phyloP scores from a whole-genome alignment of 352 stramenopile species.

The Phytophthora pseudosyringae region DNA sequence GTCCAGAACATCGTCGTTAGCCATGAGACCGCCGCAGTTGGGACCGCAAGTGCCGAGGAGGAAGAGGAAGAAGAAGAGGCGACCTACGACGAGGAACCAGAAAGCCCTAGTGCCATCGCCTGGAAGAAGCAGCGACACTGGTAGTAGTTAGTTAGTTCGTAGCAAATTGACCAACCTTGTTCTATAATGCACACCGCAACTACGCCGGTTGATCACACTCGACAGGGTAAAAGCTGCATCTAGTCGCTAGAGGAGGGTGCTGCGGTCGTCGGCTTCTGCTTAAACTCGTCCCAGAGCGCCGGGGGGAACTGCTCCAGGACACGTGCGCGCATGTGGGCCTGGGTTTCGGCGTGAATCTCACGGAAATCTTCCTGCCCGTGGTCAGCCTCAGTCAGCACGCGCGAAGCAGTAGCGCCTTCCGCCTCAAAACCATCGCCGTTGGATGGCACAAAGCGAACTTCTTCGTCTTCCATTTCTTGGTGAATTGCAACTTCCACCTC shows the following conservation, averaged over 20 bases:
- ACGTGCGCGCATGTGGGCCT: slow-evolving; percentile 67
- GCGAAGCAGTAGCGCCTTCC: slow-evolving; percentile 8
- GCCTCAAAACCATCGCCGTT: neutral
- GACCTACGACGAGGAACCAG: slow-evolving; percentile 21
- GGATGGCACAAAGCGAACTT: slow-evolving; percentile 52
- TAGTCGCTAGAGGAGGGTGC: slow-evolving; percentile 12
- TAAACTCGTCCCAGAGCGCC: slow-evolving; percentile 67
- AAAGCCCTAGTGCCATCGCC: slow-evolving; percentile 25
- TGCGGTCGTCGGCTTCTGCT: slow-evolving; percentile 32
- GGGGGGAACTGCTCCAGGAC: slow-evolving; percentile 70
- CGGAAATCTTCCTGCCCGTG: slow-evolving; percentile 62
- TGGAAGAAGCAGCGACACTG: slow-evolving; percentile 40
- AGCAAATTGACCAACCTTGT: slow-evolving; percentile 16
- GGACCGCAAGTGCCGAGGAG: slow-evolving; percentile 13
- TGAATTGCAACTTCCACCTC: slow-evolving; percentile 53
- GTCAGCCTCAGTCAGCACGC: slow-evolving; percentile 60
- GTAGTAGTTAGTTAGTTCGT: slow-evolving; percentile 26
- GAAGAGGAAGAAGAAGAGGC: slow-evolving; percentile 35
- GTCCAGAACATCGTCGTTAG: slow-evolving; percentile 48
- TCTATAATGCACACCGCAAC: slow-evolving; percentile 25
- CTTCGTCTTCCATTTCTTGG: slow-evolving; percentile 56
- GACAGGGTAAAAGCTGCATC: neutral
- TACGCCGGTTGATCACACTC: slow-evolving; percentile 6
- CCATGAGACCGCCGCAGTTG: neutral
- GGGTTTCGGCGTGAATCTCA: slow-evolving; percentile 58